These are phyloP conservation scores for Acacia concinna DNA, from an alignment of 331 rosid genomes.

Conservation along the genomic window DNA sequence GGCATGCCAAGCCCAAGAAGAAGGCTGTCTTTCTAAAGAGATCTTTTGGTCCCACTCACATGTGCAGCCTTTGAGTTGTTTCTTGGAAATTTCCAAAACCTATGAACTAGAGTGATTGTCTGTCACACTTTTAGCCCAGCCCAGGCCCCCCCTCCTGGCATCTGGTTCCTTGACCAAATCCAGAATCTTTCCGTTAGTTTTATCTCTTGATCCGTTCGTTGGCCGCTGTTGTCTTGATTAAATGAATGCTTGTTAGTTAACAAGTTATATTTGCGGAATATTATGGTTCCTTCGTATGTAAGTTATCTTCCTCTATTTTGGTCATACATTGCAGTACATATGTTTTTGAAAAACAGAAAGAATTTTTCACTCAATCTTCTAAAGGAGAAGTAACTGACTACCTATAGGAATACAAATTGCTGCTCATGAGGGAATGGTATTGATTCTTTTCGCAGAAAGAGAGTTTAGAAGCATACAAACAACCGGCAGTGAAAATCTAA, in stretches of 20 bases:
- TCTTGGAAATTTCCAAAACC: background rate
- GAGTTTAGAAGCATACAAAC: background rate
- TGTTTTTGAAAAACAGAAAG: background rate
- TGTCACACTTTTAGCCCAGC: background rate
- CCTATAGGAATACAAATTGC: constrained; percentile 6
- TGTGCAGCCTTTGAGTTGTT: background rate
- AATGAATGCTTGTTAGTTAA: constrained; percentile 33
- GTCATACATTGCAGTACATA: background rate
- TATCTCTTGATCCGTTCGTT: constrained; percentile 34
- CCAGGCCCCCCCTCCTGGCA: constrained; percentile 11
- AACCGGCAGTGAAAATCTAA: background rate
- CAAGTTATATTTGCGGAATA: constrained; percentile 12
- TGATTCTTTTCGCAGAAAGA: background rate
- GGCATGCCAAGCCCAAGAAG: background rate
- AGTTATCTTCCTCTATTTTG: constrained; percentile 29
- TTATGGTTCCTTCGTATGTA: constrained; percentile 22
- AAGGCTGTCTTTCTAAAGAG: background rate
- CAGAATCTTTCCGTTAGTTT: constrained; percentile 17
- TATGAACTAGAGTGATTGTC: constrained; percentile 2
- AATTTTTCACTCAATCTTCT: constrained; percentile 9
- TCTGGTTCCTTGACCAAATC: constrained; percentile 35
- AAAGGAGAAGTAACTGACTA: background rate
- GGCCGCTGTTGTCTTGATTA: constrained; percentile 16
- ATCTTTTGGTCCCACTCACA: background rate
- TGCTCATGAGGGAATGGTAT: background rate